Percentiles rank a stretch among this genome's conserved stretches.
phyloP scores from a whole-genome alignment of 441 rosid genomes.

The Brassica balearica region DNA sequence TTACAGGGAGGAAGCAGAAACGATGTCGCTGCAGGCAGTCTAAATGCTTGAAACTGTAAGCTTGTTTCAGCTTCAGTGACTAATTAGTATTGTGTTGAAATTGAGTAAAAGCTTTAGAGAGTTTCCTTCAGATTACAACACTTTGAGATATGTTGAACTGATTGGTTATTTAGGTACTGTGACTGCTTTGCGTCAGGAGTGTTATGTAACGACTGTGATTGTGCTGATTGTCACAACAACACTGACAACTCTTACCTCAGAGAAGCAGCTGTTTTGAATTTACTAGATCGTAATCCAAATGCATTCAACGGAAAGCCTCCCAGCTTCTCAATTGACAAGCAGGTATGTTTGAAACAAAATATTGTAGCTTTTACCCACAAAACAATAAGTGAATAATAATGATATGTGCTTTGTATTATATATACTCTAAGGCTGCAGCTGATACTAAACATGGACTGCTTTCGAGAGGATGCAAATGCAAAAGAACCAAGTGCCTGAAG shows the following conservation, averaged over 20 bases:
- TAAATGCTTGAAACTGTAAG: slow-evolving; percentile 59
- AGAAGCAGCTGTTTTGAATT: slow-evolving; percentile 49
- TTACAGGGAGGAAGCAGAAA: slow-evolving; percentile 49
- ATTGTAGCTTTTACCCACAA: not conserved
- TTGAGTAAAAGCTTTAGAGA: too few species aligned
- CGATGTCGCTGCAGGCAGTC: slow-evolving; percentile 73
- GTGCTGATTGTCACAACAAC: slow-evolving; percentile 63
- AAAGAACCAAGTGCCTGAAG: slow-evolving; percentile 64
- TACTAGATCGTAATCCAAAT: slow-evolving; percentile 60
- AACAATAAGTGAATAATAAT: not conserved
- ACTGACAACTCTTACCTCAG: slow-evolving; percentile 51
- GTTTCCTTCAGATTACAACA: not conserved
- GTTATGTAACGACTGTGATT: slow-evolving; percentile 70
- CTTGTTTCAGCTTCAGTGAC: too few species aligned
- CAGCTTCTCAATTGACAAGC: slow-evolving; percentile 39
- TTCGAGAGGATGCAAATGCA: slow-evolving; percentile 70
- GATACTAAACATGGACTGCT: slow-evolving; percentile 46
- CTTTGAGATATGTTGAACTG: not conserved
- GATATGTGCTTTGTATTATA: slow-evolving; percentile 24
- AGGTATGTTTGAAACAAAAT: slow-evolving; percentile 43
- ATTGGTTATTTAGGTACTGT: slow-evolving; percentile 60
- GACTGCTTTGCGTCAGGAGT: slow-evolving; percentile 73
- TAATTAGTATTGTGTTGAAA: too few species aligned
- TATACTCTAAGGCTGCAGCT: slow-evolving; percentile 47
- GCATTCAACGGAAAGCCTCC: slow-evolving; percentile 61